A percentile compares a stretch with the other conserved stretches of the same genome.
phyloP scores from a whole-genome alignment of 345 rosid species.

The Gossypium arboreum region DNA sequence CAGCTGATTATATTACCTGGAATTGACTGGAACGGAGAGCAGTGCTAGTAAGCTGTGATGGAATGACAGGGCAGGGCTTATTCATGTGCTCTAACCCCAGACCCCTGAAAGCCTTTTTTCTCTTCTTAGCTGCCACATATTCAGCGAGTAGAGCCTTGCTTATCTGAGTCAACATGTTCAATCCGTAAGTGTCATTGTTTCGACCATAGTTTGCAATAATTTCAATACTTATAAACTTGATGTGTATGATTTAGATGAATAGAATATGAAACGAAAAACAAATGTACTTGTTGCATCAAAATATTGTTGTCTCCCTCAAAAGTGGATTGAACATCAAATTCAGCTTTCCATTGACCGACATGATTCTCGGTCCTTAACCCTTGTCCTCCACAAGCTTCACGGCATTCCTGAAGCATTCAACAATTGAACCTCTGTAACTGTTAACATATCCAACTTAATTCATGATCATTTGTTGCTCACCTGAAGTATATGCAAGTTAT shows the following conservation, averaged over 20 bases:
- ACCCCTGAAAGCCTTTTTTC: conserved; percentile 57
- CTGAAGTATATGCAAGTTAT: conserved; percentile 94
- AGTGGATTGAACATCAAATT: conserved; percentile 85
- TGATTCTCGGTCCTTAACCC: conserved; percentile 87
- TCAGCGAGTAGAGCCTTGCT: conserved; percentile 91
- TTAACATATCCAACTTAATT: neutral
- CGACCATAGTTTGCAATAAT: neutral
- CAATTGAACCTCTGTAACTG: neutral
- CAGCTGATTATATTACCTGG: conserved; percentile 43
- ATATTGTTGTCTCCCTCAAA: conserved; percentile 96
- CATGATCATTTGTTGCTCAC: conserved; percentile 30
- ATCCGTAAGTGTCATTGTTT: conserved; percentile 13
- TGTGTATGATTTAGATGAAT: neutral
- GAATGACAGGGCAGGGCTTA: conserved; percentile 54
- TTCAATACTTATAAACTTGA: neutral
- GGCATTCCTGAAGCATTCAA: conserved; percentile 64
- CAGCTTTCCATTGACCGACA: conserved; percentile 80
- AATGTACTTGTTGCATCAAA: conserved; percentile 84
- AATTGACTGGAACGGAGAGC: conserved; percentile 65
- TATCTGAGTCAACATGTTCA: conserved; percentile 42
- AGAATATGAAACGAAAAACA: neutral
- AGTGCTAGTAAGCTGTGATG: conserved; percentile 60
- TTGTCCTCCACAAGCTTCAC: conserved; percentile 98
- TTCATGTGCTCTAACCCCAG: conserved; percentile 91
- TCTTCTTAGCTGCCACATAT: conserved; percentile 58